These are phyloP conservation scores for Cryptococcus hybrid DNA, from an alignment of 1,284 basidiomycete species.

Conservation along the genomic window DNA sequence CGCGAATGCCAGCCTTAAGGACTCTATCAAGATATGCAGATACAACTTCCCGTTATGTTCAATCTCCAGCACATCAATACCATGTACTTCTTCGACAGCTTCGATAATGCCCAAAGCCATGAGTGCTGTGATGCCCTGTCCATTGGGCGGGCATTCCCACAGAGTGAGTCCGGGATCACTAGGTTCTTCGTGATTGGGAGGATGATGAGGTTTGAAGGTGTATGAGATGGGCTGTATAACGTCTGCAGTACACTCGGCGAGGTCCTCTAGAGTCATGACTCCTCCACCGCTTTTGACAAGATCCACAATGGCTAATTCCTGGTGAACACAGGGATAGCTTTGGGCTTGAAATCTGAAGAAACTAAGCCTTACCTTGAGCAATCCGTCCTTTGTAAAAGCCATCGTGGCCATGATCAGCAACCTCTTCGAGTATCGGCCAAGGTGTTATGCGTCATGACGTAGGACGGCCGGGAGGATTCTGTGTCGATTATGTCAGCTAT, in stretches of 20 bases:
- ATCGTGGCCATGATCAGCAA: constrained; percentile 77
- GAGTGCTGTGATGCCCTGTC: constrained; percentile 92
- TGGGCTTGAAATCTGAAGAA: not conserved
- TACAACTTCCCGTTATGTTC: constrained; percentile 87
- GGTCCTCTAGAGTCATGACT: constrained; percentile 83
- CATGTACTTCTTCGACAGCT: constrained; percentile 70
- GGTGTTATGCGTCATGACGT: constrained; percentile 73
- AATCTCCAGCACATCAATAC: constrained; percentile 67
- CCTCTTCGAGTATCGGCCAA: constrained; percentile 77
- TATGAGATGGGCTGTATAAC: constrained; percentile 88
- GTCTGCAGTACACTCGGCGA: constrained; percentile 71
- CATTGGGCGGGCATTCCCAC: constrained; percentile 82
- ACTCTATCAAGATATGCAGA: constrained; percentile 81
- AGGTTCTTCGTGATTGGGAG: constrained; percentile 64
- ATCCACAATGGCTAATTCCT: constrained; percentile 66
- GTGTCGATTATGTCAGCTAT: not conserved
- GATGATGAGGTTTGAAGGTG: constrained; percentile 60
- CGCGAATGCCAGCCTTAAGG: constrained; percentile 43
- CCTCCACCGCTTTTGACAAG: constrained; percentile 75
- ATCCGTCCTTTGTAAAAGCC: constrained; percentile 91
- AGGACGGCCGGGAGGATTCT: constrained; percentile 57
- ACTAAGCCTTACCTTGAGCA: constrained; percentile 58
- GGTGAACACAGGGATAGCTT: constrained; percentile 53
- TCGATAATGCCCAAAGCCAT: constrained; percentile 91
- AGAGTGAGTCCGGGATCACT: constrained; percentile 1